Evolutionary conservation across 495 filamentous ascomycete species (phyloP).

Genomic region (Geoglossum glabrum): DNA sequence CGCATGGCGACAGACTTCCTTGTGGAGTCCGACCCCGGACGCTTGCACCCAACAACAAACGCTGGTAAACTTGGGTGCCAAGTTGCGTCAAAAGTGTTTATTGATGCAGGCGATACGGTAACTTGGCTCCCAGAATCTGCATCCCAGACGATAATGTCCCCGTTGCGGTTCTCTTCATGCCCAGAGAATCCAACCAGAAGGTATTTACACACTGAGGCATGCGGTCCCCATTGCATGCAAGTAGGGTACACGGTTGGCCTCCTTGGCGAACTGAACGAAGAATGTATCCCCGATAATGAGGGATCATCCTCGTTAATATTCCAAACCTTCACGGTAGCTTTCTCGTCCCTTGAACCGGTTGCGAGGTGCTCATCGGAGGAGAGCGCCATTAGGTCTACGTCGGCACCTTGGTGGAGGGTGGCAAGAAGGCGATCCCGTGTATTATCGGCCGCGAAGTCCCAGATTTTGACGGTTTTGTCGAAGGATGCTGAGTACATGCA

Average conservation of each 20-base stretch:
- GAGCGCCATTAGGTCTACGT: conserved; percentile 51
- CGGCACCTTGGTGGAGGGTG: conserved; percentile 41
- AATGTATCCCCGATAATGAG: background rate
- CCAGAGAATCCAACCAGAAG: conserved; percentile 64
- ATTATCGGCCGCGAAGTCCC: conserved; percentile 29
- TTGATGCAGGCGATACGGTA: conserved; percentile 27
- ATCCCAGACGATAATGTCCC: conserved; percentile 59
- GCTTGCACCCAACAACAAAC: conserved; percentile 30
- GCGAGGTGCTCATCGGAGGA: conserved; percentile 19
- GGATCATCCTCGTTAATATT: background rate
- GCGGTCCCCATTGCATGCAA: conserved; percentile 50
- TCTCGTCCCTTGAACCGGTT: background rate
- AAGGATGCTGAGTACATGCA: conserved; percentile 60
- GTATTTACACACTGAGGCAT: conserved; percentile 27
- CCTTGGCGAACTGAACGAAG: background rate
- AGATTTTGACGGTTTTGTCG: conserved; percentile 64
- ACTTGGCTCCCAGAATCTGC: conserved; percentile 27
- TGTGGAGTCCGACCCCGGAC: conserved; percentile 16
- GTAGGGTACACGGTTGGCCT: conserved; percentile 26
- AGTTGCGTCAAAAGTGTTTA: conserved; percentile 60
- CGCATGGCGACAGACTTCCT: conserved; percentile 19
- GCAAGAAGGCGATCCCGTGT: conserved; percentile 20
- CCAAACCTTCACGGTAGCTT: conserved; percentile 1
- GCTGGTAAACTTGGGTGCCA: conserved; percentile 50
- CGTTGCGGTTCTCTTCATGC: conserved; percentile 31